Evolutionary conservation across 495 filamentous ascomycete genomes (phyloP), one percentile per base, ranked within the genome.

Genomic region (Terfezia claveryi): DNA sequence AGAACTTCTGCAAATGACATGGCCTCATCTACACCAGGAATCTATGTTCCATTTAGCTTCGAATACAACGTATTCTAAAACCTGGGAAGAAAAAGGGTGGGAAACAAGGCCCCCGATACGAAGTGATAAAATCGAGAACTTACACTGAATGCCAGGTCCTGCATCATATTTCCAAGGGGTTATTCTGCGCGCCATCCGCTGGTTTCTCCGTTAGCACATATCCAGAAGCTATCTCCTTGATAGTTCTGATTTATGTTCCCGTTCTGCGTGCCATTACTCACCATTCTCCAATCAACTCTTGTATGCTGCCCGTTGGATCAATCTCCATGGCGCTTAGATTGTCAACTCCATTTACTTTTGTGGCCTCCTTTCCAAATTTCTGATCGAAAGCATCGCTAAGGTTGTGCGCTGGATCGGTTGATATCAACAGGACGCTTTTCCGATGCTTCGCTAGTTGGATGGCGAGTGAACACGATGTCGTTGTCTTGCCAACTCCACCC

Each of bases 321-420:
- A 99, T 96, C 73, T 99, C 91, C 91, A 99, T 99, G 20, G 91
- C 91, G 62, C 87, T 93, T 54, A 99, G 73, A 66, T 96, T 96
- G 14, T 78, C 75, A 67, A 91, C 95, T 57, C 91, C 91, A 66
- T 94, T 79, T 57, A 99, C 71, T 17, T 94, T 76, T 52, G 87
- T 80, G 46, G 91, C 91, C 69, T 96, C 91, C 75, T 99, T 99
- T 68, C 91, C 91, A 66, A 99, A 99, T 69, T 99, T 96, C 71
- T 96, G 89, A 61, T 83, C 85, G 66, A 99, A 96, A 54, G 91
- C 91, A 72, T 99, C 91, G 67, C 84, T 91, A 54, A 99, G 76
- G 69, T 99, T 99, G 76, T 99, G 91, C 52, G 91, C 91, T 56
- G 91, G 91, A 68, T 99, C 91, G 62, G 91, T 99, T 27, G 88